Evolutionary conservation across 768 basidiomycete genomes (phyloP).

Genomic region (Leccinum disarticulatum): DNA sequence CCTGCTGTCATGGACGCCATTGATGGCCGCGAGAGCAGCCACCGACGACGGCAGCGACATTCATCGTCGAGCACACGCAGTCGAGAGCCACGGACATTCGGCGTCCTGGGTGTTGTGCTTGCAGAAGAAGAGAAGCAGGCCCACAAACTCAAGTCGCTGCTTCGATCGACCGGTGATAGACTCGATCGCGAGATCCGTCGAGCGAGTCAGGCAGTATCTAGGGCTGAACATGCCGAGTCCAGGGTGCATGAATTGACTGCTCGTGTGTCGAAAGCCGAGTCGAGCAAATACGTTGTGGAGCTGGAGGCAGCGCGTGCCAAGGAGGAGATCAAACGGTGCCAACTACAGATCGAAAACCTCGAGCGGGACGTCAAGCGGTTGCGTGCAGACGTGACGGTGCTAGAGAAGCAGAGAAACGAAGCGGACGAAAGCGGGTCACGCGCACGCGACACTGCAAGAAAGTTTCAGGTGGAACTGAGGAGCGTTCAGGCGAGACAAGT

Average conservation of each 20-base stretch:
- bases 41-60: constrained; percentile 28
- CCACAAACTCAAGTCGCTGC: constrained; percentile 52
- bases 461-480: constrained; percentile 43
- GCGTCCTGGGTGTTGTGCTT: constrained; percentile 44
- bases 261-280: constrained; percentile 42
- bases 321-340: constrained; percentile 48
- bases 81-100: constrained; percentile 38
- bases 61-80: constrained; percentile 41
- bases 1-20: constrained; percentile 39
- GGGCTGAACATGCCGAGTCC: constrained; percentile 54
- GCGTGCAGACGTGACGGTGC: constrained; percentile 27
- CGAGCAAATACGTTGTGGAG: constrained; percentile 39
- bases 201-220: constrained; percentile 49
- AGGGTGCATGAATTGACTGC: constrained; percentile 41
- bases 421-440: constrained; percentile 45
- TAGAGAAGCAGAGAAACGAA: constrained; percentile 39
- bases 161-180: constrained; percentile 50
- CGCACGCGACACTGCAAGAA: constrained; percentile 43
- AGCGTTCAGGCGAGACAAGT: constrained; percentile 46
- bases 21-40: constrained; percentile 31
- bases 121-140: constrained; percentile 58
- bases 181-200: constrained; percentile 57
- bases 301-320: constrained; percentile 40
- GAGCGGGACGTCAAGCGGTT: constrained; percentile 45
- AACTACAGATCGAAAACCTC: constrained; percentile 46